phyloP scores from a whole-genome alignment of 2,329 filamentous ascomycete species.

The Hirsutella thompsonii region DNA sequence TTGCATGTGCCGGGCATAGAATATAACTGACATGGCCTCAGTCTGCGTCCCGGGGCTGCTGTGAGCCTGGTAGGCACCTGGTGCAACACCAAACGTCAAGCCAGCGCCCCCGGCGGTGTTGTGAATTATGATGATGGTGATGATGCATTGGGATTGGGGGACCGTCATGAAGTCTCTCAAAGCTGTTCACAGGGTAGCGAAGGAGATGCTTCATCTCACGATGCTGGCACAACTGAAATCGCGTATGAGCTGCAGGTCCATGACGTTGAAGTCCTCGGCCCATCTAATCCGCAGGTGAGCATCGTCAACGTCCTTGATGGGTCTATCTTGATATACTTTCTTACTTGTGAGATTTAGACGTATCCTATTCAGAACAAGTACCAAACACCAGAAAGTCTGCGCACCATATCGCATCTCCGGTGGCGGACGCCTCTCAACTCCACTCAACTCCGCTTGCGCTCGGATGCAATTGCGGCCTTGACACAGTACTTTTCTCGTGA shows the following conservation, averaged over 20 bases:
- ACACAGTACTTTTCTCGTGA: constrained; percentile 62
- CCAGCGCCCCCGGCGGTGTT: background rate
- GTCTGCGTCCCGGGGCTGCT: constrained; percentile 69
- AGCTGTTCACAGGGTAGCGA: background rate
- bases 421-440: constrained; percentile 71
- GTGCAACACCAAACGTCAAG: constrained; percentile 24
- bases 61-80: constrained; percentile 68
- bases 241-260: constrained; percentile 60
- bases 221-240: background rate
- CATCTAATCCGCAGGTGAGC: constrained; percentile 66
- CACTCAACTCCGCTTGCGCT: constrained; percentile 69
- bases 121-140: constrained; percentile 1
- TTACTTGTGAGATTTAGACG: constrained; percentile 38
- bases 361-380: constrained; percentile 97
- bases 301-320: constrained; percentile 2
- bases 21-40: constrained; percentile 26
- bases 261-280: constrained; percentile 56
- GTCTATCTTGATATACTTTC: background rate
- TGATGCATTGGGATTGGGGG: background rate
- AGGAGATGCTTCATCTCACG: background rate
- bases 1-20: constrained; percentile 3
- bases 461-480: constrained; percentile 60
- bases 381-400: constrained; percentile 77
- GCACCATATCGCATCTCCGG: constrained; percentile 78
- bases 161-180: background rate